phyloP scores from a whole-genome alignment of 2,329 filamentous ascomycete species.

The Stromatinia cepivora region DNA sequence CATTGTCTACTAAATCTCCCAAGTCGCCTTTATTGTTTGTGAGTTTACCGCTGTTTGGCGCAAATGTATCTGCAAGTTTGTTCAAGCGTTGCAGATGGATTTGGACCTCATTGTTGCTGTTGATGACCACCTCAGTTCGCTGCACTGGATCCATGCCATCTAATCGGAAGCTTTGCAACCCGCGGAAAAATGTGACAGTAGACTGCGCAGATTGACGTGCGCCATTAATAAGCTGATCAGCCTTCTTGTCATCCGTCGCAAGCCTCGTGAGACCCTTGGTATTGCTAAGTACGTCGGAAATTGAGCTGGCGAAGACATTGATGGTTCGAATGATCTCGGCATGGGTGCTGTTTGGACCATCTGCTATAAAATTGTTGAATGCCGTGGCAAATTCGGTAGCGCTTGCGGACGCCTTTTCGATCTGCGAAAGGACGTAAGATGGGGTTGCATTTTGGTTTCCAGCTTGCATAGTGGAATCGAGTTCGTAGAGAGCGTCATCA shows the following conservation, averaged over 20 bases:
- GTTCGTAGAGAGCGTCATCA: constrained; percentile 93
- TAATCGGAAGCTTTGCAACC: constrained; percentile 88
- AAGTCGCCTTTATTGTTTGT: constrained; percentile 78
- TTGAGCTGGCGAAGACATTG: constrained; percentile 83
- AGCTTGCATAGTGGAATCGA: constrained; percentile 97
- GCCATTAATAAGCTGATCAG: constrained; percentile 78
- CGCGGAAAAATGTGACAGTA: constrained; percentile 92
- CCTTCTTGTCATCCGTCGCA: constrained; percentile 93
- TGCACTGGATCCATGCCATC: constrained; percentile 87
- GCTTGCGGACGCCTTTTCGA: constrained; percentile 92
- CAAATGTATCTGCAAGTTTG: constrained; percentile 89
- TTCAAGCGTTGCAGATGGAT: constrained; percentile 91
- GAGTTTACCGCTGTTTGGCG: constrained; percentile 82
- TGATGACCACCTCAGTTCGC: constrained; percentile 96
- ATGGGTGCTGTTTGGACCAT: constrained; percentile 87
- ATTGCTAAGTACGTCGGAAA: constrained; percentile 93
- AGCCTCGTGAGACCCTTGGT: constrained; percentile 93
- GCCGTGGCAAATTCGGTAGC: constrained; percentile 97
- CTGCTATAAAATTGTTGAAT: constrained; percentile 98
- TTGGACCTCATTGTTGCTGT: constrained; percentile 94
- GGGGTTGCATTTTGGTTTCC: constrained; percentile 98
- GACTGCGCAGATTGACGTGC: constrained; percentile 82
- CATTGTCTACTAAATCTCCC: constrained; percentile 87
- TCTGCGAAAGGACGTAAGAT: constrained; percentile 90
- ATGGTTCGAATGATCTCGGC: constrained; percentile 91